A percentile compares a stretch with the other conserved stretches of the same genome.
Evolutionary conservation across 768 basidiomycete species (phyloP).

Genomic region (Auriscalpium orientale): DNA sequence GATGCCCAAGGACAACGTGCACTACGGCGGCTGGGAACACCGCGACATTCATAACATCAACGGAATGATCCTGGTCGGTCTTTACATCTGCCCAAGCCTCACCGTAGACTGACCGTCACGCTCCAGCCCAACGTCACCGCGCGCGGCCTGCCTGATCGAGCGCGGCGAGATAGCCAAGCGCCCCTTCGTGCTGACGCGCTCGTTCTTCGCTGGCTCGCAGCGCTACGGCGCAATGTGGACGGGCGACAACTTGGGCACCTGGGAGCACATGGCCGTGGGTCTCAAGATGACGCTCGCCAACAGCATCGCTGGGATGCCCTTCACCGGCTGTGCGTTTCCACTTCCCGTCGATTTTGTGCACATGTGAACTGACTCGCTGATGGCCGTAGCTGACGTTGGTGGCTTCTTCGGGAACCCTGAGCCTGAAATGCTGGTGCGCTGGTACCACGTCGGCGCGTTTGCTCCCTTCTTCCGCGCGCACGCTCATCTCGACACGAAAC

Average conservation of each 20-base stretch:
- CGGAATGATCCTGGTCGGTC: slow-evolving; percentile 82
- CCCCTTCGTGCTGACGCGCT: slow-evolving; percentile 92
- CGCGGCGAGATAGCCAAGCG: slow-evolving; percentile 72
- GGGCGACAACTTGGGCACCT: slow-evolving; percentile 94
- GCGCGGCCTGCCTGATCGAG: slow-evolving; percentile 69
- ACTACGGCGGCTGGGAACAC: slow-evolving; percentile 96
- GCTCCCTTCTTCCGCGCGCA: slow-evolving; percentile 98
- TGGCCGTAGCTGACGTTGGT: slow-evolving; percentile 82
- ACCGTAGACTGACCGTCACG: neutral
- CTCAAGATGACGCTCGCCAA: slow-evolving; percentile 90
- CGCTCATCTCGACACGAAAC: slow-evolving; percentile 95
- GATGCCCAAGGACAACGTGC: slow-evolving; percentile 68
- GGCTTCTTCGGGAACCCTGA: slow-evolving; percentile 98
- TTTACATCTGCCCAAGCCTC: neutral
- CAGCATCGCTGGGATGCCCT: slow-evolving; percentile 85
- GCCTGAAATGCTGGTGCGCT: slow-evolving; percentile 89
- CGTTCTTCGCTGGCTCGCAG: slow-evolving; percentile 94
- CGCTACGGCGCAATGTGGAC: slow-evolving; percentile 98
- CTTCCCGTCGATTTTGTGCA: slow-evolving; percentile 2
- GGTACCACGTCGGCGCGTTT: slow-evolving; percentile 95
- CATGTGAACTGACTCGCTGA: neutral
- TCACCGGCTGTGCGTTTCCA: slow-evolving; percentile 68
- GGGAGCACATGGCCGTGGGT: slow-evolving; percentile 95
- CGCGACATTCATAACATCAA: slow-evolving; percentile 97
- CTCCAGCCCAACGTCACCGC: slow-evolving; percentile 75